These are phyloP conservation scores for Glebionis coronaria DNA, from an alignment of 129 eudicot genomes.

Conservation along the genomic window DNA sequence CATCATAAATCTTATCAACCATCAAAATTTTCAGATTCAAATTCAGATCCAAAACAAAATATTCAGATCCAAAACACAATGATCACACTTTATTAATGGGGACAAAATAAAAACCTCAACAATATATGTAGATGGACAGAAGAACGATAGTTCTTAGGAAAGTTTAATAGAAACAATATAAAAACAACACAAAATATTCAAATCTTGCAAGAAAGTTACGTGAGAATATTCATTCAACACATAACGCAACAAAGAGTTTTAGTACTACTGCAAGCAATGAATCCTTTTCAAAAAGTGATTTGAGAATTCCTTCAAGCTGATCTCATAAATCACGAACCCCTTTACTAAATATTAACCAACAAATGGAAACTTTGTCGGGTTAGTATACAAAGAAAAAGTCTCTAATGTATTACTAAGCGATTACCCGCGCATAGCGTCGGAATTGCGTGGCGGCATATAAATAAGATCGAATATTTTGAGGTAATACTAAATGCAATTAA, in stretches of 20 bases:
- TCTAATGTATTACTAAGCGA: too few species aligned
- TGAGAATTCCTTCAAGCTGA: constrained; percentile 12
- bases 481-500: too few species aligned
- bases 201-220: constrained; percentile 29
- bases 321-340: neutral
- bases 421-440: too few species aligned
- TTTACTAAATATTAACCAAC: constrained; percentile 3
- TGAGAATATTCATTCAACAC: constrained; percentile 1
- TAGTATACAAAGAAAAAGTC: constrained; percentile 21
- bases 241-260: constrained; percentile 15
- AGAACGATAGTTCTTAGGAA: too few species aligned
- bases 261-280: constrained; percentile 18
- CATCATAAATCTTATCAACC: too few species aligned
- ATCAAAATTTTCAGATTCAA: too few species aligned
- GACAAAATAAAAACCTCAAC: neutral
- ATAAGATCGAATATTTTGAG: too few species aligned
- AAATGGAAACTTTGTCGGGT: constrained; percentile 16
- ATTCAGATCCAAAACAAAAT: too few species aligned
- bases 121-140: neutral
- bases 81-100: neutral
- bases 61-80: too few species aligned
- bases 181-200: too few species aligned
- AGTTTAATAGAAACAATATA: constrained; percentile 8
- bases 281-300: constrained; percentile 8
- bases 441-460: too few species aligned